Conservation (phyloP, 441 rosid species). For the Pelargonium fulgidum region DNA sequence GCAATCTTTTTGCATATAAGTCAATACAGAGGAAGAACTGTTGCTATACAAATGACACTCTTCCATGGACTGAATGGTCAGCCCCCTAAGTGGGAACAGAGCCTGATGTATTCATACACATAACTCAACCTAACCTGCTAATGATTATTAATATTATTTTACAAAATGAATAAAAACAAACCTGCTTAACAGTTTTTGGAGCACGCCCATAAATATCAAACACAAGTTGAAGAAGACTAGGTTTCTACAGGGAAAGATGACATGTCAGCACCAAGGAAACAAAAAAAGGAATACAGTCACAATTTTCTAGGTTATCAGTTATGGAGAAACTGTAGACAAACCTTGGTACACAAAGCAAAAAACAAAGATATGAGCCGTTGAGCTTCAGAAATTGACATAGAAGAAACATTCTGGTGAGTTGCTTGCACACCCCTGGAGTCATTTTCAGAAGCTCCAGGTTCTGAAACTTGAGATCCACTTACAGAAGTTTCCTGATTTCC, state of each 20-base stretch:
- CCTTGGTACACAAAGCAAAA: conserved; percentile 97
- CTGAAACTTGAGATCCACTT: conserved; percentile 47
- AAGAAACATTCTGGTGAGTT: conserved; percentile 38
- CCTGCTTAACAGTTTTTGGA: conserved; percentile 89
- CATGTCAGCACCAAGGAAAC: conserved; percentile 20
- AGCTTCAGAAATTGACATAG: conserved; percentile 65
- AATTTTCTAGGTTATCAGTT: conserved; percentile 13
- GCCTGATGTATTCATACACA: background rate
- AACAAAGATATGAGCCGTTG: conserved; percentile 79
- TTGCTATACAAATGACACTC: background rate
- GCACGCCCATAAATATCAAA: conserved; percentile 77
- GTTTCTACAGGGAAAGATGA: conserved; percentile 52
- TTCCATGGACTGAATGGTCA: background rate
- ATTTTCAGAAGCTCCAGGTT: conserved; percentile 45
- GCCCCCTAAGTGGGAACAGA: background rate
- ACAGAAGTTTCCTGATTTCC: conserved; percentile 48
- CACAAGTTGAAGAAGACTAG: conserved; percentile 73
- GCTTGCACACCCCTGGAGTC: conserved; percentile 42
- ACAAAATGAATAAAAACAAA: conserved; percentile 19
- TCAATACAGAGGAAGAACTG: background rate
- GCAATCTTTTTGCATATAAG: too few species aligned
- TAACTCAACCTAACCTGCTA: conserved; percentile 6
- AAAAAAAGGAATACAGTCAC: conserved; percentile 9
- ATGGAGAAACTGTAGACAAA: conserved; percentile 25
- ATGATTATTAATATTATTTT: background rate